Evolutionary conservation across 2,329 filamentous ascomycete species (phyloP), one percentile per base, ranked within the genome.

Genomic region (Herpotrichia juniperi): DNA sequence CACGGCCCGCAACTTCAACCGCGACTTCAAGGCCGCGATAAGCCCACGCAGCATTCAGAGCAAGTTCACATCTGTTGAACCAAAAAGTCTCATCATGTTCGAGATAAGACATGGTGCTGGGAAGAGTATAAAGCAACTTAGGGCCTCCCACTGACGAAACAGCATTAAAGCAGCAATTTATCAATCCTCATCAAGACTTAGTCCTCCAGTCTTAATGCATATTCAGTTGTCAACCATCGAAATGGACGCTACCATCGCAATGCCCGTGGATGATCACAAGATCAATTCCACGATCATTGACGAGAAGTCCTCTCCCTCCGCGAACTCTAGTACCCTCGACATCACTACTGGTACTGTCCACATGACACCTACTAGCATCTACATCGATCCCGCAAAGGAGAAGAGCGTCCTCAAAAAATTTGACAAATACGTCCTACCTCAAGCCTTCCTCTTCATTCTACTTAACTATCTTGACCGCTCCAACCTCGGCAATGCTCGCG

Each of bases 401-500:
- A 46, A 42, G 14, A 46, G 49, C 22, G 45, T 32, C 32, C 46
- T 37, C 1, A 47, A 42, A 16, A 60, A 60, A 31, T 58, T 60
- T 25, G 57, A 57, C 45, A 54, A 14, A 16, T 57, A 37, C 16
- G 19, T 51, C 11, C 14, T 57, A 8, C 54, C 54, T 8, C 26
- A 45, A 10, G 24, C 44, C 2, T 30, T 51, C 24, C 32, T 55
- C 12, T 56, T 59, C 21, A 32, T 57, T 22, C 24, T 57, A 1
- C 32, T 59, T 12, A 39, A 42, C 22, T 47, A 39, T 42, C 31
- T 59, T 16, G 57, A 59, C 37, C 44, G 57, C 32, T 30, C 24
- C 6, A 12, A 50, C 32, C 40, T 54, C 14, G 73, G 62, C 51
- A 66, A 66, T 56, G 59, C 61, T 16, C 30, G 50, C 26, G 47